Base-by-base conservation (phyloP, 1,284 basidiomycete species). In the Chalciporus sp. region DNA sequence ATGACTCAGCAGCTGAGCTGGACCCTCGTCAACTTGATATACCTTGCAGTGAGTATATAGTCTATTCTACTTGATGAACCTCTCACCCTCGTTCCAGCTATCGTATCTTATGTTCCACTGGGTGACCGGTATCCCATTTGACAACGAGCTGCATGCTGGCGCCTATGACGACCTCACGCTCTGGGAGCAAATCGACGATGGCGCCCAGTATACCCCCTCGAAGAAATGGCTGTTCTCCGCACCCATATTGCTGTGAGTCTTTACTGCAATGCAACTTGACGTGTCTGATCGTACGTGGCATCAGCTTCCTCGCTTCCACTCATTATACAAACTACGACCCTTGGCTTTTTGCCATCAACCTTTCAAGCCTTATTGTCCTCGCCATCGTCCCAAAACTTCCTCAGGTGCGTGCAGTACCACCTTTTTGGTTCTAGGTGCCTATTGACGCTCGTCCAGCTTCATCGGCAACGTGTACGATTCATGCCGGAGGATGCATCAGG, bases 161-260 rank as follows among this genome's bases (percentile, higher is more conserved):
- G 96, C 93, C 6, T 99, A 97, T 74, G 96, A 99, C 71, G 93
- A 98, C 63, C 81, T 99, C 46, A 99, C 97, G 0, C 77, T 99
- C 26, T 99, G 96, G 96, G 96, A 99, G 71, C 96, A 99, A 80
- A 99, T 99, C 57, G 96, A 99, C 72, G 90, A 94, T 56, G 96
- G 96, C 39, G 96, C 95, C 0, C 96, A 99, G 67, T 97, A 99
- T 74, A 99, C 96, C 2, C 96, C 96, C 0, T 89, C 96, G 3
- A 98, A 96, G 78, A 99, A 99, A 72, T 99, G 95, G 94, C 78
- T 99, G 40, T 86, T 97, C 52, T 88, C 85, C 54, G 88, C 97
- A 9, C 96, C 96, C 2, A 91, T 98, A 64, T 83, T 84, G 33
- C 76, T 99, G 94, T 98, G 66, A 71, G 94, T 83, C 11, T 23